Percentiles rank a stretch among this genome's conserved stretches.
Conservation (phyloP, 2,329 filamentous ascomycete genomes). For the Scopulariopsis brevicaulis region DNA sequence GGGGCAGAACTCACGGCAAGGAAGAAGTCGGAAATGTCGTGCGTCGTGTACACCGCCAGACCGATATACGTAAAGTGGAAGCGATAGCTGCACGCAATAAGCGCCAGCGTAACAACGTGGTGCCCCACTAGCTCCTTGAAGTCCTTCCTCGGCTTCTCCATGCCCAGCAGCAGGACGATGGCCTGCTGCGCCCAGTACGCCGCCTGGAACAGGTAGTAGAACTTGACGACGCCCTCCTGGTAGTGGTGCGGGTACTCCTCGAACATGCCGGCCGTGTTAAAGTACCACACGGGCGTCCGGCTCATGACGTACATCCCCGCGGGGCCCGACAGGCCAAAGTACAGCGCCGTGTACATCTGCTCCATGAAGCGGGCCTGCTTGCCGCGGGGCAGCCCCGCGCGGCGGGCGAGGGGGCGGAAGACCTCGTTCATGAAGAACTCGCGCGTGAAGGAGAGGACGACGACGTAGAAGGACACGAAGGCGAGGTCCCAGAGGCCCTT, state of each 20-base stretch:
- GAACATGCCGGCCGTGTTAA: slow-evolving; percentile 86
- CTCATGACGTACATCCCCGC: slow-evolving; percentile 86
- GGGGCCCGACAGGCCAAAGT: slow-evolving; percentile 75
- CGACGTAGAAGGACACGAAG: slow-evolving; percentile 79
- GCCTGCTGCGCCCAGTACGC: slow-evolving; percentile 94
- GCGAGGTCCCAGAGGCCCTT: slow-evolving; percentile 82
- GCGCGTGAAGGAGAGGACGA: slow-evolving; percentile 84
- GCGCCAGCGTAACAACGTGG: slow-evolving; percentile 75
- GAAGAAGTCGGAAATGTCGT: slow-evolving; percentile 94
- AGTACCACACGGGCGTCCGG: slow-evolving; percentile 88
- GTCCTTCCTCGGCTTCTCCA: slow-evolving; percentile 91
- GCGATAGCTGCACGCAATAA: slow-evolving; percentile 81
- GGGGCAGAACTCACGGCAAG: slow-evolving; percentile 56
- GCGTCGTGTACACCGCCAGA: slow-evolving; percentile 84
- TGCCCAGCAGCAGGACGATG: slow-evolving; percentile 72
- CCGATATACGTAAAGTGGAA: slow-evolving; percentile 98
- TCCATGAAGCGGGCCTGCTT: slow-evolving; percentile 94
- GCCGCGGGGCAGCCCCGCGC: slow-evolving; percentile 57
- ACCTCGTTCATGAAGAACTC: slow-evolving; percentile 94
- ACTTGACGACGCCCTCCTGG: slow-evolving; percentile 76
- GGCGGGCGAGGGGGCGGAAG: slow-evolving; percentile 63
- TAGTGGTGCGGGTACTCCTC: slow-evolving; percentile 75
- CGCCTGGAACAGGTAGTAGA: slow-evolving; percentile 90
- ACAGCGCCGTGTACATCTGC: slow-evolving; percentile 86
- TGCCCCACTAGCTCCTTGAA: slow-evolving; percentile 89